These are phyloP conservation scores for Ceratobasidium sp. DNA, from an alignment of 1,284 basidiomycete genomes.

Conservation along the genomic window DNA sequence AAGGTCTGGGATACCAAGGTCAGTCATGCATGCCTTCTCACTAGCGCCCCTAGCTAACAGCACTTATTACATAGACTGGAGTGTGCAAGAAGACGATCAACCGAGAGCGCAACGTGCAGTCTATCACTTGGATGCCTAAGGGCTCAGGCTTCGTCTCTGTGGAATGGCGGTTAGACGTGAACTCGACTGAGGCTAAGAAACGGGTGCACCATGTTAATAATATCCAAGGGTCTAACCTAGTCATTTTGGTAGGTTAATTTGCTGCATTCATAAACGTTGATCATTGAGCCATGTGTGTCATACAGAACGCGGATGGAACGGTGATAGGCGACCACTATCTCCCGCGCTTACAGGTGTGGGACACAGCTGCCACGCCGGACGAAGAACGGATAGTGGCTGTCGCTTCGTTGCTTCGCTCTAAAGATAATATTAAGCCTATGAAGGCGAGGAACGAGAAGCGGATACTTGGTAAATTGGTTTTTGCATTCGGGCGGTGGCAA, in stretches of 20 bases:
- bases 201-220: conserved; percentile 19
- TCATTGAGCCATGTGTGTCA: neutral
- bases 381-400: conserved; percentile 71
- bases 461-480: conserved; percentile 70
- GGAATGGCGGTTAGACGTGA: conserved; percentile 32
- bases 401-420: conserved; percentile 74
- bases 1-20: conserved; percentile 40
- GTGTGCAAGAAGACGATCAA: conserved; percentile 80
- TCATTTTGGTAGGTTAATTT: conserved; percentile 10
- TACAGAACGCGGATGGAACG: conserved; percentile 68
- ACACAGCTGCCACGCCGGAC: conserved; percentile 79
- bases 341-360: conserved; percentile 74
- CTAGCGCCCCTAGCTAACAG: neutral
- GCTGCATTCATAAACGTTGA: neutral
- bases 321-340: conserved; percentile 66
- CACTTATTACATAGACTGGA: conserved; percentile 66
- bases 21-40: neutral
- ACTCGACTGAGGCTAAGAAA: conserved; percentile 24
- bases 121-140: conserved; percentile 78
- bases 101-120: conserved; percentile 70
- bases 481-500: neutral
- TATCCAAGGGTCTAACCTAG: conserved; percentile 32
- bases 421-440: conserved; percentile 72
- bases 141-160: conserved; percentile 64
- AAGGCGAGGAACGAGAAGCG: conserved; percentile 81